These are phyloP conservation scores for Astrothelium macrocarpum DNA, from an alignment of 495 filamentous ascomycete species.

Conservation along the genomic window DNA sequence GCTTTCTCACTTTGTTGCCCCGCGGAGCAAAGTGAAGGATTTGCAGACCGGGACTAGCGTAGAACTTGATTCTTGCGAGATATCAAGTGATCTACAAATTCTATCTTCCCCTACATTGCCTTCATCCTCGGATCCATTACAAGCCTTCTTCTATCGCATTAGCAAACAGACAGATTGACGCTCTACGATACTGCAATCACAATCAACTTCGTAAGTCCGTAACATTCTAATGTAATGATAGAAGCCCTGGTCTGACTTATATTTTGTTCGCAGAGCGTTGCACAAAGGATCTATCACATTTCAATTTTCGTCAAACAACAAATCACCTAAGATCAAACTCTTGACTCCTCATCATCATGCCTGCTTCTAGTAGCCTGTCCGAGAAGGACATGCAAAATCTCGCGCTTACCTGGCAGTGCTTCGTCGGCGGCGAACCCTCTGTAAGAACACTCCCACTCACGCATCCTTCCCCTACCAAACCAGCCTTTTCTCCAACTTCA, in stretches of 20 bases:
- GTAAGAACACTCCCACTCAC: neutral
- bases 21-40: neutral
- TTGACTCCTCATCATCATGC: neutral
- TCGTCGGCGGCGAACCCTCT: constrained; percentile 1
- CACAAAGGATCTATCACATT: neutral
- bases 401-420: constrained; percentile 16
- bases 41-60: neutral
- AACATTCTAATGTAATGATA: no score
- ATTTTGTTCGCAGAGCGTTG: neutral
- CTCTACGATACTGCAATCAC: no score
- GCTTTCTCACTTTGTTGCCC: neutral
- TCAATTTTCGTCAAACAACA: neutral
- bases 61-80: neutral
- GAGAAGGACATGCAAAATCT: constrained; percentile 9
- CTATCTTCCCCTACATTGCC: neutral
- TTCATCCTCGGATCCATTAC: neutral
- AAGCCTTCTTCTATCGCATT: neutral
- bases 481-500: no score
- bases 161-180: no score
- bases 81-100: neutral
- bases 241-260: no score
- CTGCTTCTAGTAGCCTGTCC: neutral
- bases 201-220: no score
- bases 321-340: neutral
- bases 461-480: neutral